These are phyloP conservation scores for Ricinus communis DNA, from an alignment of 345 rosid genomes.

Conservation along the genomic window DNA sequence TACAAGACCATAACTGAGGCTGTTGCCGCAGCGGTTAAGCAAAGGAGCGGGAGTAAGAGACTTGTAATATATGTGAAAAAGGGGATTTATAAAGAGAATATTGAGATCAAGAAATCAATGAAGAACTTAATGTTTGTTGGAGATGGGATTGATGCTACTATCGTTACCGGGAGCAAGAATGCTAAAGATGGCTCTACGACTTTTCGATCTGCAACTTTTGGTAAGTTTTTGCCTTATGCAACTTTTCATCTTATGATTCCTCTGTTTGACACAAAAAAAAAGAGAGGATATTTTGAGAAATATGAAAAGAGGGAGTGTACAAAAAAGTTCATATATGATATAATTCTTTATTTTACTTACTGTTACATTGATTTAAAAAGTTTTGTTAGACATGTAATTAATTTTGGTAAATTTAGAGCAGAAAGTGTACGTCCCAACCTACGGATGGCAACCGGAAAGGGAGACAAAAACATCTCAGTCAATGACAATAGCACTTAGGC, in stretches of 20 bases:
- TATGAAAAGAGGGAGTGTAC: no score
- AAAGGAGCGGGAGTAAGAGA: slow-evolving; percentile 36
- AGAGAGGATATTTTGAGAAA: no score
- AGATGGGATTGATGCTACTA: slow-evolving; percentile 75
- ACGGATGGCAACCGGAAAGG: neutral
- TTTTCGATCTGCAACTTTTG: slow-evolving; percentile 79
- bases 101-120: slow-evolving; percentile 53
- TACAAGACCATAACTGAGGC: slow-evolving; percentile 65
- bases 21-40: slow-evolving; percentile 44
- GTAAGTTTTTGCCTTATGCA: slow-evolving; percentile 43
- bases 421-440: neutral
- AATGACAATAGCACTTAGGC: neutral
- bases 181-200: slow-evolving; percentile 61
- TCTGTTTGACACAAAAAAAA: no score
- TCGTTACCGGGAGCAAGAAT: slow-evolving; percentile 57
- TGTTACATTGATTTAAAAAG: no score
- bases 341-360: no score
- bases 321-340: no score
- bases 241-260: no score
- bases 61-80: slow-evolving; percentile 69
- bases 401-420: neutral
- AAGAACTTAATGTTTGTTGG: slow-evolving; percentile 72
- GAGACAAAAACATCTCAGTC: neutral
- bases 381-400: neutral
- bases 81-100: slow-evolving; percentile 68